phyloP scores from a whole-genome alignment of 2,329 filamentous ascomycete species.

The Mycosphaerella sp. region DNA sequence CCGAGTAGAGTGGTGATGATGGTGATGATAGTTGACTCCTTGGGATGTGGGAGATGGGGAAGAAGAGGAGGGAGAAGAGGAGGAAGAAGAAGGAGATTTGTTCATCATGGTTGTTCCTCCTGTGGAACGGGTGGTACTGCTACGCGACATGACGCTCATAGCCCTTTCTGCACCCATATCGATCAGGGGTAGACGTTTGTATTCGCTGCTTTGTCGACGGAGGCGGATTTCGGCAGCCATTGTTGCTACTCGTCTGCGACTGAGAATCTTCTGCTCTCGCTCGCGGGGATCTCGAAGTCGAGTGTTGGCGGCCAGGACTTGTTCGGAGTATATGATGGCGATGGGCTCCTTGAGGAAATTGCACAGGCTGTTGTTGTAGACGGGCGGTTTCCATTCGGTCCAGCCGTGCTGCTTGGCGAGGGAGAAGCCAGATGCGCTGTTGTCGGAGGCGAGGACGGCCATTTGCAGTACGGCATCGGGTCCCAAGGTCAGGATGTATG shows the following conservation, averaged over 20 bases:
- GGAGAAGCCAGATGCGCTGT: conserved; percentile 44
- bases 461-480: conserved; percentile 52
- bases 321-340: conserved; percentile 54
- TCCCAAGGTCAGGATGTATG: conserved; percentile 54
- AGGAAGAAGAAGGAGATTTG: neutral
- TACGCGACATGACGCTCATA: conserved; percentile 30
- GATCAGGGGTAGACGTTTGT: conserved; percentile 35
- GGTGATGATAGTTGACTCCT: neutral
- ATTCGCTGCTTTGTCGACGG: conserved; percentile 34
- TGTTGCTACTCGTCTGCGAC: conserved; percentile 38
- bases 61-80: neutral
- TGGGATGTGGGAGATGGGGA: neutral
- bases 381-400: conserved; percentile 50
- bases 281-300: conserved; percentile 31
- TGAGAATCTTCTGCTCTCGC: neutral
- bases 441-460: conserved; percentile 36
- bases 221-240: conserved; percentile 41
- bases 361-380: conserved; percentile 42
- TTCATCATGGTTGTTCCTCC: neutral
- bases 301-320: conserved; percentile 33
- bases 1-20: conserved; percentile 8
- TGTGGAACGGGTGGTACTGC: conserved; percentile 11
- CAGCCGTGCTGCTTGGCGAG: conserved; percentile 51
- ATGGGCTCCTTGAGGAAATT: conserved; percentile 58
- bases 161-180: conserved; percentile 35